Conservation (phyloP, 306 rosid species). For the Malus fusca region DNA sequence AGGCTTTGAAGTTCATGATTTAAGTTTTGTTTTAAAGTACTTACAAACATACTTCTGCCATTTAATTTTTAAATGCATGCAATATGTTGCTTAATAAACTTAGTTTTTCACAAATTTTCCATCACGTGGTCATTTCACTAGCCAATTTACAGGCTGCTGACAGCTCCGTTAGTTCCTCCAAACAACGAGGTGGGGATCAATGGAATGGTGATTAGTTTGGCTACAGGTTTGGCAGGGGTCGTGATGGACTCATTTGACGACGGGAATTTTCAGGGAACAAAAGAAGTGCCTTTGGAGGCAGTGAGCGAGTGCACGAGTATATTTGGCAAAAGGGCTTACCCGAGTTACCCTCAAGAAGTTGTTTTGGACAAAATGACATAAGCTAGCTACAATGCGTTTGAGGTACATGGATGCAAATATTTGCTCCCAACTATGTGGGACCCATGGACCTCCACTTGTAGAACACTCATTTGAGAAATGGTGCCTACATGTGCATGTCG, state of each 20-base stretch:
- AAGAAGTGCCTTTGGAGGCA: slow-evolving; percentile 22
- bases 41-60: too few relatives aligned
- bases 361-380: slow-evolving; percentile 15
- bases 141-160: slow-evolving; percentile 32
- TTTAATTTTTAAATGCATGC: too few relatives aligned
- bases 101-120: too few relatives aligned
- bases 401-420: slow-evolving; percentile 25
- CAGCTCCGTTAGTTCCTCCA: slow-evolving; percentile 17
- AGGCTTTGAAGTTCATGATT: too few relatives aligned
- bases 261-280: slow-evolving; percentile 26
- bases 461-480: slow-evolving; percentile 23
- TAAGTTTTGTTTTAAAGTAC: too few relatives aligned
- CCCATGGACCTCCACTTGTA: slow-evolving; percentile 38
- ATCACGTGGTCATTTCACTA: slow-evolving; percentile 21
- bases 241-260: slow-evolving; percentile 24
- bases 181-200: slow-evolving; percentile 22
- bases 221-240: slow-evolving; percentile 27
- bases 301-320: slow-evolving; percentile 29
- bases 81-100: too few relatives aligned
- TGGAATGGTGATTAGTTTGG: slow-evolving; percentile 31
- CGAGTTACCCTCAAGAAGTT: slow-evolving; percentile 24
- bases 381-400: slow-evolving; percentile 36
- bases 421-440: slow-evolving; percentile 50
- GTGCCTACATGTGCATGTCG: not conserved
- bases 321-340: slow-evolving; percentile 27